Percentiles rank a stretch among this genome's conserved stretches.
Conservation (phyloP, 345 rosid genomes). For the Arabidopsis arenosa region DNA sequence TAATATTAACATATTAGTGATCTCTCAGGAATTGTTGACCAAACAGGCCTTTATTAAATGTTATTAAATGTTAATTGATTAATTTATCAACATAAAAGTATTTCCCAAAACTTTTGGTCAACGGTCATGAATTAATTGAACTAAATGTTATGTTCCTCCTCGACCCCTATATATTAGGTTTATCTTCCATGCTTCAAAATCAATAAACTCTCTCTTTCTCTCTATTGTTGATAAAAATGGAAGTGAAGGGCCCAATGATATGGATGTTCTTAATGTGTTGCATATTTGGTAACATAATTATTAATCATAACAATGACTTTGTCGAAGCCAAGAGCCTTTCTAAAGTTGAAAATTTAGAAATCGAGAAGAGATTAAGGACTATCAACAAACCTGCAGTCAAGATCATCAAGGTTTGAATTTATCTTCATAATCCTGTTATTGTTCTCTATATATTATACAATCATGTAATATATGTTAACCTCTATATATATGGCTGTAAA, state of each 20-base stretch:
- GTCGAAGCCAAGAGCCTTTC: slow-evolving; percentile 29
- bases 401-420: slow-evolving; percentile 34
- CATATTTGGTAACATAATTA: slow-evolving; percentile 15
- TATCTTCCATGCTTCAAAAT: not conserved
- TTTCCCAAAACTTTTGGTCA: not conserved
- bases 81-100: not conserved
- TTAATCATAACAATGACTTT: slow-evolving; percentile 5
- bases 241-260: slow-evolving; percentile 7
- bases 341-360: slow-evolving; percentile 24
- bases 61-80: not conserved
- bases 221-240: slow-evolving; percentile 11
- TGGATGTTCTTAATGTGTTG: slow-evolving; percentile 20
- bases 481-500: not conserved
- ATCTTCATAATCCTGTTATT: not conserved
- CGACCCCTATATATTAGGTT: slow-evolving; percentile 5
- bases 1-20: not conserved
- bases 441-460: not conserved
- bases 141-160: not conserved
- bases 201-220: not conserved
- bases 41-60: too few relatives aligned
- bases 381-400: slow-evolving; percentile 36
- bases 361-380: slow-evolving; percentile 12
- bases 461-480: not conserved
- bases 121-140: not conserved
- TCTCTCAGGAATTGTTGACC: not conserved